Evolutionary conservation across 78 protist species (phyloP).

Genomic region (Emiliania huxleyi): DNA sequence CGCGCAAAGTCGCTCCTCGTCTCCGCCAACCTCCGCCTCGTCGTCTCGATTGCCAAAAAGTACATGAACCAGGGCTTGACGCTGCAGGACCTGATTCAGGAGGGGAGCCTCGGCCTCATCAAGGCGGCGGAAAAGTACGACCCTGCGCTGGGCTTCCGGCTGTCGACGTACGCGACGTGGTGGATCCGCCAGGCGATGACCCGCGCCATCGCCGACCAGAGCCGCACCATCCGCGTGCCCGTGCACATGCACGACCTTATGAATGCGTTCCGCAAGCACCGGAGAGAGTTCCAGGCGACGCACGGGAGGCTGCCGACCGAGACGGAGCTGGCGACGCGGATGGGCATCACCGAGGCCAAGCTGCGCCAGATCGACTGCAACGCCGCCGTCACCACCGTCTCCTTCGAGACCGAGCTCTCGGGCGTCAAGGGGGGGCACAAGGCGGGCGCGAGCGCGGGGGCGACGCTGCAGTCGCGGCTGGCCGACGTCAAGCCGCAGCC

Average conservation of each 20-base stretch:
- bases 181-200: conserved; percentile 43
- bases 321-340: not conserved
- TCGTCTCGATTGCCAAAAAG: conserved; percentile 34
- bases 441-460: not conserved
- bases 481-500: not conserved
- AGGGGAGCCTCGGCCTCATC: not conserved
- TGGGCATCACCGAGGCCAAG: not conserved
- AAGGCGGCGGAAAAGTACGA: conserved; percentile 5
- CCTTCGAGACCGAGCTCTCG: not conserved
- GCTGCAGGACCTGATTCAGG: conserved; percentile 22
- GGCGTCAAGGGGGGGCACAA: not conserved
- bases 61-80: not conserved
- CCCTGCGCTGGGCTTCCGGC: not conserved
- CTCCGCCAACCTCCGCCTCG: conserved; percentile 16
- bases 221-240: conserved; percentile 33
- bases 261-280: not conserved
- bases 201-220: conserved; percentile 30
- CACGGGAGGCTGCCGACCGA: conserved; percentile 1
- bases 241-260: conserved; percentile 42
- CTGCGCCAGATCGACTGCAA: not conserved
- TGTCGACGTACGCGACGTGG: conserved; percentile 30
- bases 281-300: not conserved
- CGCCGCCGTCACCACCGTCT: not conserved
- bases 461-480: not conserved
- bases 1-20: not conserved